Evolutionary conservation across 1,284 basidiomycete genomes (phyloP).

Genomic region (Tylopilus sp.): DNA sequence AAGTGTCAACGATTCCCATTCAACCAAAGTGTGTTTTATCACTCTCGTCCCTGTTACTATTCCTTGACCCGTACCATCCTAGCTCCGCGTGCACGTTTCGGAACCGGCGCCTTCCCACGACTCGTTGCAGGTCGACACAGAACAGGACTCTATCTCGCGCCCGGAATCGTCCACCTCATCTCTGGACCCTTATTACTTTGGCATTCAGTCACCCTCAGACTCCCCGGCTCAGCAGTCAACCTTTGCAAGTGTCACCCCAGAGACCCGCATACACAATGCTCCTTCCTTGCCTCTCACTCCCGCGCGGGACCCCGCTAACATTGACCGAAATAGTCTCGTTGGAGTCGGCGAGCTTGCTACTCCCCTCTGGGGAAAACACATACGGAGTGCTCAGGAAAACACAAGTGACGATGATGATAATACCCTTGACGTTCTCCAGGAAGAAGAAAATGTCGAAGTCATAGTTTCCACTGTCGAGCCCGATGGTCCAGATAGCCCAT

Average conservation of each 20-base stretch:
- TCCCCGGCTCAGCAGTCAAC: conserved; percentile 43
- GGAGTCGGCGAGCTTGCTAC: conserved; percentile 97
- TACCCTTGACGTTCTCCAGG: conserved; percentile 36
- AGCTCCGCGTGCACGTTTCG: conserved; percentile 30
- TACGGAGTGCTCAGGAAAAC: conserved; percentile 32
- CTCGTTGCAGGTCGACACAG: conserved; percentile 29
- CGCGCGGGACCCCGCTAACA: conserved; percentile 73
- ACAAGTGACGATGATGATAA: conserved; percentile 32
- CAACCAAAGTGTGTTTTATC: conserved; percentile 14
- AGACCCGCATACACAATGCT: conserved; percentile 41
- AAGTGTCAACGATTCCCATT: conserved; percentile 1
- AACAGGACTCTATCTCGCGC: conserved; percentile 36
- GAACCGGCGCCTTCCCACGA: conserved; percentile 17
- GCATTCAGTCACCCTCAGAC: conserved; percentile 57
- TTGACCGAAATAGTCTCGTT: conserved; percentile 85
- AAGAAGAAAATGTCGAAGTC: conserved; percentile 44
- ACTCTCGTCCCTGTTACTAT: background rate
- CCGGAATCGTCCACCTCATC: conserved; percentile 71
- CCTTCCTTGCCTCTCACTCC: conserved; percentile 73
- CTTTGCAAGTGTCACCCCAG: conserved; percentile 41
- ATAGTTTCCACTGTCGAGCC: conserved; percentile 41
- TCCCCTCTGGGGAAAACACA: conserved; percentile 77
- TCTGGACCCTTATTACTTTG: conserved; percentile 81
- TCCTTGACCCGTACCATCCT: background rate
- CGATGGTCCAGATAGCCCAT: conserved; percentile 66